These are phyloP conservation scores for Crithidia fasciculata DNA, from an alignment of 208 protist species.

Conservation along the genomic window DNA sequence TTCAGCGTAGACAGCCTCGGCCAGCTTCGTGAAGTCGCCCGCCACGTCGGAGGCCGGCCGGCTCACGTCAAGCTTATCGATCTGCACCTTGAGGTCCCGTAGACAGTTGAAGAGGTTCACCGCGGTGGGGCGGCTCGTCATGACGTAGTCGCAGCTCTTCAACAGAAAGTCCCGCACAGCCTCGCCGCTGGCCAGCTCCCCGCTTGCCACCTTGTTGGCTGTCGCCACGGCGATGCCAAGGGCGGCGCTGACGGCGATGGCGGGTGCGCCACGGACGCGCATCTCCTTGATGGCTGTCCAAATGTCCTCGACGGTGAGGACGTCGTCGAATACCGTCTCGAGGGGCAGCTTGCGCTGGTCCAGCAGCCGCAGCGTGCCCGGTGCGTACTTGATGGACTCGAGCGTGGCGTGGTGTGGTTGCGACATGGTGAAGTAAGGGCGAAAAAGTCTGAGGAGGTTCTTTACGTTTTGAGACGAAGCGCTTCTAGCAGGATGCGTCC, in stretches of 20 bases:
- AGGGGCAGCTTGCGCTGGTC: constrained; percentile 88
- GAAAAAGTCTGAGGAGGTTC: too few species aligned
- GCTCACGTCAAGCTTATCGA: constrained; percentile 33
- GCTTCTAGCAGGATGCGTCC: too few species aligned
- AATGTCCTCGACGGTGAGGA: constrained; percentile 85
- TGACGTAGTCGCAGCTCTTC: constrained; percentile 87
- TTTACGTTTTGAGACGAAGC: too few species aligned
- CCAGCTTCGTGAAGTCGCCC: constrained; percentile 64
- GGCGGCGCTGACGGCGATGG: constrained; percentile 95
- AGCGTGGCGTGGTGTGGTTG: constrained; percentile 60
- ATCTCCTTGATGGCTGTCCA: constrained; percentile 93
- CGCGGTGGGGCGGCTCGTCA: constrained; percentile 93
- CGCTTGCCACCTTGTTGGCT: constrained; percentile 36
- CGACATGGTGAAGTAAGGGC: constrained; percentile 30
- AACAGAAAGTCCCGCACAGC: constrained; percentile 65
- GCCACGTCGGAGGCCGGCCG: constrained; percentile 42
- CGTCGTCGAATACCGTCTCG: constrained; percentile 81
- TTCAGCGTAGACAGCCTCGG: constrained; percentile 86
- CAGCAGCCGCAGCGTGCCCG: constrained; percentile 66
- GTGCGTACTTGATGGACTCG: constrained; percentile 85
- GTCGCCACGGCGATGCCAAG: constrained; percentile 92
- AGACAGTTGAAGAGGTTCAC: constrained; percentile 96
- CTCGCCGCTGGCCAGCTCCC: constrained; percentile 30
- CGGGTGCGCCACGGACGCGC: constrained; percentile 95
- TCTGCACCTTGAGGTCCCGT: constrained; percentile 52